Evolutionary conservation across 2,329 filamentous ascomycete species (phyloP), one percentile per base, ranked within the genome.

Genomic region (Polytolypa hystricis): DNA sequence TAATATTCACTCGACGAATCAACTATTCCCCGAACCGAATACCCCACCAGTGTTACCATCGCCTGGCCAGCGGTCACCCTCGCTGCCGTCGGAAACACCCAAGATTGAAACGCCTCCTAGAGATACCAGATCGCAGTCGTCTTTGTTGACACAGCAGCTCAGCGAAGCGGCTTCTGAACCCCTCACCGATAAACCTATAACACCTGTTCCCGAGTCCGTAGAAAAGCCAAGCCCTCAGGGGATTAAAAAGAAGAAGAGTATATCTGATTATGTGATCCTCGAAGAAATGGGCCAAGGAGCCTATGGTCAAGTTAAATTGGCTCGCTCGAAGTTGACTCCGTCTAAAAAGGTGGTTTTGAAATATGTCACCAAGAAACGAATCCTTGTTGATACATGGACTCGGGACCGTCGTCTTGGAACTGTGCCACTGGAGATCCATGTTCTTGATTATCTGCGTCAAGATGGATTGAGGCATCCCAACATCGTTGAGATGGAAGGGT

Each of bases 221-320:
- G 33, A 42, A 3, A 47, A 48, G 15, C 30, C 49, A 5, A 55
- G 52, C 30, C 20, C 33, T 21, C 50, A 53, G 20, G 56, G 62
- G 18, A 40, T 47, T 4, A 64, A 45, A 42, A 66, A 48, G 55
- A 95, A 93, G 64, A 91, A 91, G 60, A 79, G 75, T 1, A 96
- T 98, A 45, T 71, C 81, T 36, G 86, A 95, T 55, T 98, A 94
- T 57, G 71, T 79, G 28, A 89, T 98, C 42, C 67, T 98, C 9
- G 91, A 98, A 61, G 91, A 98, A 42, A 96, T 98, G 89, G 91
- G 91, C 4, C 86, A 95, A 62, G 91, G 91, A 27, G 91, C 91
- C 1, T 98, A 98, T 55, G 91, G 91, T 2, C 89, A 98, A 61
- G 91, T 98, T 40, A 98, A 98, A 58, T 72, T 98, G 32, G 89